A percentile compares a stretch with the other conserved stretches of the same genome.
Evolutionary conservation across 2,329 filamentous ascomycete species (phyloP).

Genomic region (Dactylellina drechsleri): DNA sequence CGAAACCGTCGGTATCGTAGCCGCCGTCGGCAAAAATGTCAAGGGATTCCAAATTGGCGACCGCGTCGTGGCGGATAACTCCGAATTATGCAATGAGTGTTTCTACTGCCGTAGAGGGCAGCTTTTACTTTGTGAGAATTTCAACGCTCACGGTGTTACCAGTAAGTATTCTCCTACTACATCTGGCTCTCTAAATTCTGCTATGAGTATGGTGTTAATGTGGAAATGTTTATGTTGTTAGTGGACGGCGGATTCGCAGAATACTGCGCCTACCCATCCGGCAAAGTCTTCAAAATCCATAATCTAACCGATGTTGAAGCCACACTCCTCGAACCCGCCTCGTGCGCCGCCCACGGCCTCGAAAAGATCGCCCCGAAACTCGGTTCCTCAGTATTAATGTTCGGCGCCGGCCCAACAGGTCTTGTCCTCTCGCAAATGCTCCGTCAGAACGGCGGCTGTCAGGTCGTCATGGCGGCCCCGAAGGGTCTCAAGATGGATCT

Average conservation of each 20-base stretch:
- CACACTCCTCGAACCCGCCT: conserved; percentile 75
- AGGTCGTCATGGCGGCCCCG: conserved; percentile 76
- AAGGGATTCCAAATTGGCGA: conserved; percentile 71
- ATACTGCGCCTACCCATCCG: conserved; percentile 70
- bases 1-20: conserved; percentile 74
- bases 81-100: conserved; percentile 75
- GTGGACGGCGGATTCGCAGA: conserved; percentile 78
- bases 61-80: conserved; percentile 73
- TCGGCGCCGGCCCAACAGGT: conserved; percentile 74
- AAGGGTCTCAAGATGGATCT: conserved; percentile 76
- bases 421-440: conserved; percentile 73
- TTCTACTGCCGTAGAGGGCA: conserved; percentile 78
- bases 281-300: conserved; percentile 72
- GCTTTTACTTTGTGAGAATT: conserved; percentile 75
- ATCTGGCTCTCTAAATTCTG: not conserved
- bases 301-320: conserved; percentile 75
- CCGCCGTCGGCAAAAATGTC: conserved; percentile 69
- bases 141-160: conserved; percentile 74
- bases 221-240: conserved; percentile 55
- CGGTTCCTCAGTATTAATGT: conserved; percentile 73
- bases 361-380: conserved; percentile 75
- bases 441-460: conserved; percentile 73
- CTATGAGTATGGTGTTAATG: not conserved
- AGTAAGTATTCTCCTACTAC: conserved; percentile 56
- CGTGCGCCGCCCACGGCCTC: conserved; percentile 76